Base-by-base conservation (phyloP, 805 yeast species). In the Hanseniaspora mollemarum region DNA sequence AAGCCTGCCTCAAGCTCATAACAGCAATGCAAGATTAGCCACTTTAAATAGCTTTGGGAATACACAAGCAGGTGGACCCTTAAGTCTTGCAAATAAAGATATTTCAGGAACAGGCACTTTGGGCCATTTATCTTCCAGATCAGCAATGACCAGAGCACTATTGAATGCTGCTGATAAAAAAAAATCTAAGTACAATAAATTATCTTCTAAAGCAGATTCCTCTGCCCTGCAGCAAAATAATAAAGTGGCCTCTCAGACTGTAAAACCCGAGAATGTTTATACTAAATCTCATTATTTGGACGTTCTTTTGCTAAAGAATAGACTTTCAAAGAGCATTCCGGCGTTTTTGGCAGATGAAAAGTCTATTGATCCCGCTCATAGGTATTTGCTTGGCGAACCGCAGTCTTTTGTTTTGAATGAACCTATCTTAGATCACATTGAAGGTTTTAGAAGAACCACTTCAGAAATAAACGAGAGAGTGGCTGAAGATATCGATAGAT, bases 401-500 rank as follows among this genome's bases (percentile, higher is more conserved):
- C 43, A 48, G 10, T 22, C 35, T 9, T 48, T 29, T 48, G 42
- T 48, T 29, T 40, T 48, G 24, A 48, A 48, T 16, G 38, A 37
- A 24, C 51, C 51, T 18, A 12, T 48, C 16, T 10, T 40, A 33
- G 43, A 48, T 2, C 35, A 40, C 24, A 40, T 48, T 15, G 44
- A 40, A 48, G 51, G 51, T 9, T 40, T 40, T 33, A 43, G 36
- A n/a, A 48, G 51, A 48, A 48, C 45, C 1, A 37, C 31, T 26
- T 21, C 41, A n/a, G 43, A 40, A 10, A 41, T 48, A 5, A 42
- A 40, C 21, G 19, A 24, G 9, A 35, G 24, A 40, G 40, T 48
- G 8, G 24, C 9, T 15, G 22, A 39, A 13, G 33, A 18, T 15
- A 45, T 48, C 1, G 38, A 48, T 8, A 40, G 24, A 13, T 48